Evolutionary conservation across 441 rosid genomes (phyloP).

Genomic region (Kokia cookei): DNA sequence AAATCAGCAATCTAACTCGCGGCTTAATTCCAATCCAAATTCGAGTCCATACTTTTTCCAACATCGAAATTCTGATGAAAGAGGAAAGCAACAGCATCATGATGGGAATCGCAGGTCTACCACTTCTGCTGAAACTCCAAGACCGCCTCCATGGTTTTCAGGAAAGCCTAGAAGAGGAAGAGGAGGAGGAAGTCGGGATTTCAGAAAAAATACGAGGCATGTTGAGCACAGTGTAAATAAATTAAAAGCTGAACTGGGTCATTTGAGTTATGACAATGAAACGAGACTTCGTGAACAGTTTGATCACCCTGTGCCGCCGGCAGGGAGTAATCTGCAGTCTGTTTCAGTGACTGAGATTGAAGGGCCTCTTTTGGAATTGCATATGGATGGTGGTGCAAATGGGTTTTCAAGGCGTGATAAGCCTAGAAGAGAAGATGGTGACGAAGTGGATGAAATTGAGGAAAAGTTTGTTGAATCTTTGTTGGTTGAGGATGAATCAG

Average conservation of each 20-base stretch:
- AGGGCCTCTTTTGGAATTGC: constrained; percentile 31
- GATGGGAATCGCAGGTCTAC: constrained; percentile 30
- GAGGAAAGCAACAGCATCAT: constrained; percentile 40
- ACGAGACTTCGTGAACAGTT: constrained; percentile 44
- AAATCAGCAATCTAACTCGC: constrained; percentile 26
- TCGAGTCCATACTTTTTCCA: constrained; percentile 16
- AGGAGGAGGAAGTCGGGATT: constrained; percentile 37
- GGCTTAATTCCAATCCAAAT: constrained; percentile 14
- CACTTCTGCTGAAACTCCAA: constrained; percentile 10
- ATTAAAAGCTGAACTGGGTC: constrained; percentile 21
- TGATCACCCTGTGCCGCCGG: constrained; percentile 61
- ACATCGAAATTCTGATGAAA: constrained; percentile 29
- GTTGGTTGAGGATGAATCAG: constrained; percentile 38
- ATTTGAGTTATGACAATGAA: constrained; percentile 18
- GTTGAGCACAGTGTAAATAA: constrained; percentile 23
- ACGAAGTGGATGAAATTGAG: constrained; percentile 32
- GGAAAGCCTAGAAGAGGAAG: constrained; percentile 40
- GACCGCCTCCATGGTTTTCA: constrained; percentile 61
- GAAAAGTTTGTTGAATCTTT: constrained; percentile 27
- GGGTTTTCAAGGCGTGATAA: constrained; percentile 14
- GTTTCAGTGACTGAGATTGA: constrained; percentile 41
- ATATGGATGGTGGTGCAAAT: constrained; percentile 20
- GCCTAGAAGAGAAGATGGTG: constrained; percentile 14
- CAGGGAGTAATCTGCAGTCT: constrained; percentile 47
- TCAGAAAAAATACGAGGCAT: constrained; percentile 22